These are phyloP conservation scores for Tolypocladium nubicola DNA, from an alignment of 2,329 filamentous ascomycete species.

Conservation along the genomic window DNA sequence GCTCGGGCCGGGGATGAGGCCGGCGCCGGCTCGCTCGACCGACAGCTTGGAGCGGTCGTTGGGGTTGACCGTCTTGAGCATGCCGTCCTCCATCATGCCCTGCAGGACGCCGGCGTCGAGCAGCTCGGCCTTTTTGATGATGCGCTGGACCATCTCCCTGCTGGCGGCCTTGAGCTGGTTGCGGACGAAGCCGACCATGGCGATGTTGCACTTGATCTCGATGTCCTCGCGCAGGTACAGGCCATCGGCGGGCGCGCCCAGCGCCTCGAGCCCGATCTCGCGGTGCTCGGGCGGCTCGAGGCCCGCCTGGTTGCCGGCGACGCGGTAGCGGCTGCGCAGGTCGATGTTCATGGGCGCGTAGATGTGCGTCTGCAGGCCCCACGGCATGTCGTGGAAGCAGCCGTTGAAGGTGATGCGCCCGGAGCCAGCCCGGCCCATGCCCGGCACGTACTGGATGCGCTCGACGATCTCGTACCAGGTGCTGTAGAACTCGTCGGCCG, in stretches of 20 bases:
- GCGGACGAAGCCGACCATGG: slow-evolving; percentile 55
- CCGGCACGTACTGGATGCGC: slow-evolving; percentile 57
- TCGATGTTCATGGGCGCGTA: slow-evolving; percentile 59
- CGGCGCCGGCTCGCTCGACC: not conserved
- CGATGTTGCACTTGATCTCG: slow-evolving; percentile 59
- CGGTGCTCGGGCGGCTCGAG: slow-evolving; percentile 48
- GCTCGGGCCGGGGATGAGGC: slow-evolving; percentile 2
- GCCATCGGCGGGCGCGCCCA: slow-evolving; percentile 53
- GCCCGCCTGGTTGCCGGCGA: slow-evolving; percentile 58
- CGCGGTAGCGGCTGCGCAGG: slow-evolving; percentile 56
- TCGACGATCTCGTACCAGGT: slow-evolving; percentile 66
- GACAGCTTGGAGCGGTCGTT: slow-evolving; percentile 32
- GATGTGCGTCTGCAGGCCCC: slow-evolving; percentile 61
- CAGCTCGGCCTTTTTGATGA: slow-evolving; percentile 62
- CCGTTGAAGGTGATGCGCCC: slow-evolving; percentile 59
- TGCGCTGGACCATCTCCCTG: slow-evolving; percentile 55
- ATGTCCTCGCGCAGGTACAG: slow-evolving; percentile 61
- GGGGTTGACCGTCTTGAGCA: slow-evolving; percentile 47
- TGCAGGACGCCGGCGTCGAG: slow-evolving; percentile 55
- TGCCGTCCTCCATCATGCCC: slow-evolving; percentile 57
- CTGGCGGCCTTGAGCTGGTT: slow-evolving; percentile 55
- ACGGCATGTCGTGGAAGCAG: slow-evolving; percentile 63
- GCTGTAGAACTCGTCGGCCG: slow-evolving; percentile 60
- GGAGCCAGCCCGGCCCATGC: slow-evolving; percentile 53
- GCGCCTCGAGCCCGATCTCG: slow-evolving; percentile 48